phyloP scores from a whole-genome alignment of 1,284 basidiomycete species.

The Cryptococcus sp. region DNA sequence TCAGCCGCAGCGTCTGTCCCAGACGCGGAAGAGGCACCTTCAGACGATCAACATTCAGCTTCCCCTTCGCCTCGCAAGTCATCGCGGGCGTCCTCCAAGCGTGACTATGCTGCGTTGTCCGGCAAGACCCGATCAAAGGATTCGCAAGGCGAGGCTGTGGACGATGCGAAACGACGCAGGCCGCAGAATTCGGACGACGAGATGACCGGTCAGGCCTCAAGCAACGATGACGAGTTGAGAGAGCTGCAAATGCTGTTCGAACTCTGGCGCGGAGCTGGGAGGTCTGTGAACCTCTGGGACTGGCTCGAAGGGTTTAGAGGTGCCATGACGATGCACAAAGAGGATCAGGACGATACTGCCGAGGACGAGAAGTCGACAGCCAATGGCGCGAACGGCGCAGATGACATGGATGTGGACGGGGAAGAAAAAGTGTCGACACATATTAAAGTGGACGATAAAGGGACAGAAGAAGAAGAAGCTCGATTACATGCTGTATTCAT shows the following conservation, averaged over 20 bases:
- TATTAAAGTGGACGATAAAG: background rate
- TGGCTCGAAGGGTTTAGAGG: constrained; percentile 46
- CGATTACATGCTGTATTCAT: constrained; percentile 46
- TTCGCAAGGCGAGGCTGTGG: background rate
- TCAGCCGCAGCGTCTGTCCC: too few species aligned
- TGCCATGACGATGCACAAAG: constrained; percentile 10
- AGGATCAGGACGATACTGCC: background rate
- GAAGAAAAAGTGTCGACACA: background rate
- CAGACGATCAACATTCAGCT: background rate
- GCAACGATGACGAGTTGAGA: constrained; percentile 20
- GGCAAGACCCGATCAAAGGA: background rate
- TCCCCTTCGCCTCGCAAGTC: background rate
- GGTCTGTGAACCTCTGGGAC: constrained; percentile 48
- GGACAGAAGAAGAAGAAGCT: constrained; percentile 27
- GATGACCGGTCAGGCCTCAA: background rate
- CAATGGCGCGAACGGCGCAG: constrained; percentile 3
- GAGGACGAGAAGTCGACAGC: background rate
- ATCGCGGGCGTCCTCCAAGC: background rate
- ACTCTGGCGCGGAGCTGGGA: constrained; percentile 41
- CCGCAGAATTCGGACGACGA: background rate
- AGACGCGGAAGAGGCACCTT: too few species aligned
- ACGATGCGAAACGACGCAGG: background rate
- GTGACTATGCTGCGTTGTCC: background rate
- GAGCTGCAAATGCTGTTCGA: constrained; percentile 38
- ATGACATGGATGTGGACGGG: background rate